These are phyloP conservation scores for Trametes sp. DNA, from an alignment of 1,284 basidiomycete species.

Conservation along the genomic window DNA sequence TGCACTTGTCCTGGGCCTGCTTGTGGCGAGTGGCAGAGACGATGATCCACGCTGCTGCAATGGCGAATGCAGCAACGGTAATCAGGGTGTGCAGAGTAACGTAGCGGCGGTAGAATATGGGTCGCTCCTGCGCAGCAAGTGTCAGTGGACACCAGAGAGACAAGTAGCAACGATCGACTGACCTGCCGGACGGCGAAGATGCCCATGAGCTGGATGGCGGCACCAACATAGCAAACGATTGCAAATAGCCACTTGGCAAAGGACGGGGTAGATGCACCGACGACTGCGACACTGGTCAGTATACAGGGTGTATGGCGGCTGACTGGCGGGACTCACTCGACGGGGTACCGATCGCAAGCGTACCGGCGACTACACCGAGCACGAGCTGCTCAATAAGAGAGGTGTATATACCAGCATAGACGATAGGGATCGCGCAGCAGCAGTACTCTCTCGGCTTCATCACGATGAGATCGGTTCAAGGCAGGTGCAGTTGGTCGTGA, in stretches of 20 bases:
- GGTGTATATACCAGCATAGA: conserved; percentile 89
- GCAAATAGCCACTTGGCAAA: conserved; percentile 81
- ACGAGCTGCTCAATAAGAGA: conserved; percentile 80
- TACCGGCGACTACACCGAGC: conserved; percentile 74
- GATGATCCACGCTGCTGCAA: conserved; percentile 83
- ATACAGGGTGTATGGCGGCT: neutral
- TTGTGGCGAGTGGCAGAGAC: conserved; percentile 80
- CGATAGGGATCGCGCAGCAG: conserved; percentile 84
- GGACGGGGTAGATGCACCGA: conserved; percentile 81
- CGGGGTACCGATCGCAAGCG: conserved; percentile 82
- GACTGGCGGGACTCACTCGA: conserved; percentile 59
- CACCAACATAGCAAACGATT: conserved; percentile 75
- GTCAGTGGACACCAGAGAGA: neutral
- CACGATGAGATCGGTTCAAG: neutral
- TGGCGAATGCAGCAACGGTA: conserved; percentile 68
- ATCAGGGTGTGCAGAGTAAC: conserved; percentile 71
- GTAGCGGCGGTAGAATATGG: conserved; percentile 79
- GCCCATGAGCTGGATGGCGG: conserved; percentile 79
- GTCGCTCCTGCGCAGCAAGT: conserved; percentile 67
- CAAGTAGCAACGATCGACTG: neutral
- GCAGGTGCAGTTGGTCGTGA: conserved; percentile 15
- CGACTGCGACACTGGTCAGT: conserved; percentile 59
- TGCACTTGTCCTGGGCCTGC: conserved; percentile 72
- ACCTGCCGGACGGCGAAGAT: conserved; percentile 82
- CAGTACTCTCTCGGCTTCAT: conserved; percentile 79